Percentiles rank a stretch among this genome's conserved stretches.
Evolutionary conservation across 352 stramenopile species (phyloP).

Genomic region (Phytopythium chamaehyphon): DNA sequence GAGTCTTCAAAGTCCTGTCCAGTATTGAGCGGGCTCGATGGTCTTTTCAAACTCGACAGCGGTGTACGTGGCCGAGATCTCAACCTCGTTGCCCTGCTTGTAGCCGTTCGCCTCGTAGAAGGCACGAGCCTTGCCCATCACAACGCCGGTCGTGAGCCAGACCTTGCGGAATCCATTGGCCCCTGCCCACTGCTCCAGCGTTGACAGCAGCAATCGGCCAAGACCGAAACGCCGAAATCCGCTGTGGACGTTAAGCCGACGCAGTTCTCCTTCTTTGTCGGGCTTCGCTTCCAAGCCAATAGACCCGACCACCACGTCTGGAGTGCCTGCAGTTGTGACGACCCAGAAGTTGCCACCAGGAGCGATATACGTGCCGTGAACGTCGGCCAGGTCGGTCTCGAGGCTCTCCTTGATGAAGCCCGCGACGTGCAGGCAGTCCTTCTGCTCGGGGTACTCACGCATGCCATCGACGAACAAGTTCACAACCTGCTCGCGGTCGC

Average conservation of each 20-base stretch:
- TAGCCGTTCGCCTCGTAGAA: constrained; percentile 32
- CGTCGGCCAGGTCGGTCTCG: constrained; percentile 24
- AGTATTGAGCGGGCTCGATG: not conserved
- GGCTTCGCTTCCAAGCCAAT: constrained; percentile 26
- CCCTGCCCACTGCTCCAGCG: constrained; percentile 29
- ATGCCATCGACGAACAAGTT: constrained; percentile 30
- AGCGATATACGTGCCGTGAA: constrained; percentile 18
- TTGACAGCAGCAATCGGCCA: constrained; percentile 15
- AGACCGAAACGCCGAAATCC: constrained; percentile 25
- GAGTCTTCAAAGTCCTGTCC: not conserved
- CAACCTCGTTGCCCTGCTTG: constrained; percentile 2
- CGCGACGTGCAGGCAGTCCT: constrained; percentile 12
- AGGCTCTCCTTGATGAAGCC: constrained; percentile 21
- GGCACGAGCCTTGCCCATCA: constrained; percentile 16
- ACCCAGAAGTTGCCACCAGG: constrained; percentile 34
- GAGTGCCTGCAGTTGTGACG: constrained; percentile 8
- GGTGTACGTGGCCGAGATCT: not conserved
- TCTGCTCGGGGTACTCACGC: constrained; percentile 20
- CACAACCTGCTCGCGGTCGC: constrained; percentile 18
- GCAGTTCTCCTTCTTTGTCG: constrained; percentile 23
- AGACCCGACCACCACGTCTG: constrained; percentile 19
- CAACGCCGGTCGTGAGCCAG: constrained; percentile 22
- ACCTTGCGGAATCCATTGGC: constrained; percentile 15
- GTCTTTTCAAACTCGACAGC: constrained; percentile 7
- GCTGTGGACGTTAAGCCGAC: constrained; percentile 30